phyloP scores from a whole-genome alignment of 2,329 filamentous ascomycete genomes.

The Fusarium domesticum region DNA sequence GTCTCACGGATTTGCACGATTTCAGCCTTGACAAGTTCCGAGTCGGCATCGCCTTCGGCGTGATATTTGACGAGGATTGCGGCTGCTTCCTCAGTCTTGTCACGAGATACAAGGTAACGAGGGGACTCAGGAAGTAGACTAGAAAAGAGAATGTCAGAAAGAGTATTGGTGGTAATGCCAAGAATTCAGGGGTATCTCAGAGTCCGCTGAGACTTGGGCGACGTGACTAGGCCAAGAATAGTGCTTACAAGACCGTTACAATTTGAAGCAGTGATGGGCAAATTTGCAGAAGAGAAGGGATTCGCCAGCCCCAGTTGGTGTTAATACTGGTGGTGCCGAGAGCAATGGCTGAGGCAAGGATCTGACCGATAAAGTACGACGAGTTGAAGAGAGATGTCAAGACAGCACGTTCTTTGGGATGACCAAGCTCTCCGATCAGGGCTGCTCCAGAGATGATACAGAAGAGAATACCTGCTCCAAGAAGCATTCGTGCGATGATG shows the following conservation, averaged over 20 bases:
- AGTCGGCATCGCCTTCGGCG: slow-evolving; percentile 50
- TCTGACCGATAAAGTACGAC: slow-evolving; percentile 54
- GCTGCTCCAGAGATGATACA: slow-evolving; percentile 57
- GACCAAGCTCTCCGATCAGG: slow-evolving; percentile 57
- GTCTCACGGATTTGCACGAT: slow-evolving; percentile 59
- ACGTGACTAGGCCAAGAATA: too few species aligned
- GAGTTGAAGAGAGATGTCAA: slow-evolving; percentile 39
- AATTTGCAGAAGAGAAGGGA: slow-evolving; percentile 46
- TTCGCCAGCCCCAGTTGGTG: slow-evolving; percentile 35
- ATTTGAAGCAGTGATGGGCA: slow-evolving; percentile 40
- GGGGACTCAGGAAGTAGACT: slow-evolving; percentile 33
- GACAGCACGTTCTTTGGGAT: slow-evolving; percentile 59
- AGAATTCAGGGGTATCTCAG: too few species aligned
- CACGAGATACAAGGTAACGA: slow-evolving; percentile 33
- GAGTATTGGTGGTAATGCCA: too few species aligned
- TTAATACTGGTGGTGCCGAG: slow-evolving; percentile 41
- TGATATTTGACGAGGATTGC: slow-evolving; percentile 42
- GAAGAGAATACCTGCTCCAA: slow-evolving; percentile 61
- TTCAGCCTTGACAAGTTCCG: slow-evolving; percentile 55
- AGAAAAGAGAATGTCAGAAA: too few species aligned
- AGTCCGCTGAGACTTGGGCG: too few species aligned
- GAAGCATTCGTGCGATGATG: slow-evolving; percentile 55
- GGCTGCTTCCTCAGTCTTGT: slow-evolving; percentile 33
- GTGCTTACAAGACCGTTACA: slow-evolving; percentile 37
- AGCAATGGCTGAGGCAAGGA: slow-evolving; percentile 47